These are phyloP conservation scores for Eudorina sp. DNA, from an alignment of 139 green algal genomes.

Conservation along the genomic window DNA sequence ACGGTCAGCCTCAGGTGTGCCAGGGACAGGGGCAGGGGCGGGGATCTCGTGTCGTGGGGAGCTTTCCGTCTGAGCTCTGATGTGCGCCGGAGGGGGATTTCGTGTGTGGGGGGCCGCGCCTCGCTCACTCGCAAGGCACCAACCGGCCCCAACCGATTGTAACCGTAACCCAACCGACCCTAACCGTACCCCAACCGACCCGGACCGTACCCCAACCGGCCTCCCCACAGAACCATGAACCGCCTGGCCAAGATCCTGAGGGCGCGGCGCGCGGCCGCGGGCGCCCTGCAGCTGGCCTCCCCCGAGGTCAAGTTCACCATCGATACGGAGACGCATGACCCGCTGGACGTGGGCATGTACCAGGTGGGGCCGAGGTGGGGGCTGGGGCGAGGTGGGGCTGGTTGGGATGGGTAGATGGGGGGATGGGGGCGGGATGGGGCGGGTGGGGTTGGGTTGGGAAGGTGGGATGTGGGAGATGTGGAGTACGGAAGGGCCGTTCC, in stretches of 20 bases:
- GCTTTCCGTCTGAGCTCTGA: too few relatives aligned
- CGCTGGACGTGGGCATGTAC: constrained; percentile 96
- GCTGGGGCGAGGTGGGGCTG: neutral
- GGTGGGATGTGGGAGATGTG: too few relatives aligned
- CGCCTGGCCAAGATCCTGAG: constrained; percentile 80
- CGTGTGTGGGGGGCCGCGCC: too few relatives aligned
- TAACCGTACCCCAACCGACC: too few relatives aligned
- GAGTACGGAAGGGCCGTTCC: too few relatives aligned
- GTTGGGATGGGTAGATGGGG: neutral
- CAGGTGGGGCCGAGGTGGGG: neutral
- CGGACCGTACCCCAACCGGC: too few relatives aligned
- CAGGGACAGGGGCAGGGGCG: constrained; percentile 45
- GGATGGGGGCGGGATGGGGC: too few relatives aligned
- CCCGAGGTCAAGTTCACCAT: constrained; percentile 97
- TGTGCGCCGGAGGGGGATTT: neutral
- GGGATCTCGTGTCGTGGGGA: too few relatives aligned
- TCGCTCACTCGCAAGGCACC: too few relatives aligned
- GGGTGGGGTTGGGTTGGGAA: too few relatives aligned
- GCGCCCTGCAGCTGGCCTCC: constrained; percentile 92
- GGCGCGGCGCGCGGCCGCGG: constrained; percentile 73
- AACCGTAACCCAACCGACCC: too few relatives aligned
- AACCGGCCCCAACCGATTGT: too few relatives aligned
- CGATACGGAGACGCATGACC: constrained; percentile 93
- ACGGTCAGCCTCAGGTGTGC: constrained; percentile 74
- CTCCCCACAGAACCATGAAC: constrained; percentile 81